Percentiles rank a stretch among this genome's conserved stretches.
phyloP scores from a whole-genome alignment of 345 rosid species.

The Eucalyptus cloeziana region DNA sequence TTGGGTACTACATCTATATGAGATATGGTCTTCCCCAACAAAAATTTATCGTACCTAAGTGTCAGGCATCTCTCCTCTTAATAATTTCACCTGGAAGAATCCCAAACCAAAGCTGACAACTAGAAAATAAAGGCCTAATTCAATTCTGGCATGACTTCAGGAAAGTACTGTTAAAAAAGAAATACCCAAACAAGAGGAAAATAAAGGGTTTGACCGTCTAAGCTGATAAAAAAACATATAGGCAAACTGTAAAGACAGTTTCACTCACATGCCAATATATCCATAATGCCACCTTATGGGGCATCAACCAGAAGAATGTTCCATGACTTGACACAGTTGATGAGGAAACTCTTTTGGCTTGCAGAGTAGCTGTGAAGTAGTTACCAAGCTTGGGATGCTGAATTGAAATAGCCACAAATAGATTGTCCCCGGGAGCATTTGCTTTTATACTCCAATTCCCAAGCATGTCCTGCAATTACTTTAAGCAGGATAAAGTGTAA shows the following conservation, averaged over 20 bases:
- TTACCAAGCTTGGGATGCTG: conserved; percentile 72
- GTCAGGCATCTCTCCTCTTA: neutral
- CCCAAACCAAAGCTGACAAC: neutral
- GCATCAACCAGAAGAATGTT: conserved; percentile 89
- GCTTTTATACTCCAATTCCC: conserved; percentile 73
- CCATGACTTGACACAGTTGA: conserved; percentile 22
- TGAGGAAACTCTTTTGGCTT: conserved; percentile 32
- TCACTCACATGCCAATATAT: conserved; percentile 93
- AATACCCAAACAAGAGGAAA: neutral
- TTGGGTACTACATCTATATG: neutral
- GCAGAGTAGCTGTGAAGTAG: conserved; percentile 67
- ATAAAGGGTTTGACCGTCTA: neutral
- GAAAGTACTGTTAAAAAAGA: neutral
- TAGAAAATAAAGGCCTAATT: neutral
- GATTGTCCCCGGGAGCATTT: conserved; percentile 2
- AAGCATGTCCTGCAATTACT: conserved; percentile 61
- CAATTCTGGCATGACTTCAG: neutral
- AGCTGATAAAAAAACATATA: neutral
- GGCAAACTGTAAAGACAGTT: neutral
- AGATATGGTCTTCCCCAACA: neutral
- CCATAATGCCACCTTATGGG: conserved; percentile 89
- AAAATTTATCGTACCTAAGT: neutral
- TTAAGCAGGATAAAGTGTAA: neutral
- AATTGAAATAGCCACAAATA: conserved; percentile 38
- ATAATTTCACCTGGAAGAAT: neutral